Evolutionary conservation across 805 yeast species (phyloP).

Genomic region (Ogataea methanolica): DNA sequence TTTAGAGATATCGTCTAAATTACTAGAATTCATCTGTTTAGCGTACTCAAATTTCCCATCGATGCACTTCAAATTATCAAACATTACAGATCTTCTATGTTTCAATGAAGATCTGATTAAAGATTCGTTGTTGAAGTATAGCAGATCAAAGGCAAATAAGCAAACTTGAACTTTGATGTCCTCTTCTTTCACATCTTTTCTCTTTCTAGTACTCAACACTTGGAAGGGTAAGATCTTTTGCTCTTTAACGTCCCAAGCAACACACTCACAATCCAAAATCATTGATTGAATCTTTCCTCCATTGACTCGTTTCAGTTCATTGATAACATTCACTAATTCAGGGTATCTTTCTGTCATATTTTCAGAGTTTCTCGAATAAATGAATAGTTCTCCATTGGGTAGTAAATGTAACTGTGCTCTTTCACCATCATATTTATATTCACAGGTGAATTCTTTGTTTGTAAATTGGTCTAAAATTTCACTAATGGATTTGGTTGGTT

Average conservation of each 20-base stretch:
- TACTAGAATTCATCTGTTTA: slow-evolving; percentile 62
- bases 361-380: slow-evolving; percentile 92
- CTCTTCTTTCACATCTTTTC: slow-evolving; percentile 84
- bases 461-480: slow-evolving; percentile 89
- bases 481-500: slow-evolving; percentile 91
- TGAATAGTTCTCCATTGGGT: slow-evolving; percentile 58
- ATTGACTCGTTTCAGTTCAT: slow-evolving; percentile 34
- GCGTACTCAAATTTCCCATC: slow-evolving; percentile 84
- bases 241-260: slow-evolving; percentile 85
- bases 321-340: slow-evolving; percentile 69
- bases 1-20: slow-evolving; percentile 67
- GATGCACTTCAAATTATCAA: slow-evolving; percentile 50
- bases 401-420: slow-evolving; percentile 89
- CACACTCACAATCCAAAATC: slow-evolving; percentile 94
- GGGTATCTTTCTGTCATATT: slow-evolving; percentile 97
- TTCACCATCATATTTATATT: slow-evolving; percentile 97
- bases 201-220: slow-evolving; percentile 84
- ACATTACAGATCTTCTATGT: slow-evolving; percentile 63
- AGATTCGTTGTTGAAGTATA: slow-evolving; percentile 70
- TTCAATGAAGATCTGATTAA: slow-evolving; percentile 60
- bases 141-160: slow-evolving; percentile 84
- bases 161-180: slow-evolving; percentile 91
- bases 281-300: slow-evolving; percentile 43
- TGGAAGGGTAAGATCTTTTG: slow-evolving; percentile 91
- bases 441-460: slow-evolving; percentile 85